Evolutionary conservation across 2,329 filamentous ascomycete genomes (phyloP), one percentile per base, ranked within the genome.

Genomic region (Neofusicoccum sp.): DNA sequence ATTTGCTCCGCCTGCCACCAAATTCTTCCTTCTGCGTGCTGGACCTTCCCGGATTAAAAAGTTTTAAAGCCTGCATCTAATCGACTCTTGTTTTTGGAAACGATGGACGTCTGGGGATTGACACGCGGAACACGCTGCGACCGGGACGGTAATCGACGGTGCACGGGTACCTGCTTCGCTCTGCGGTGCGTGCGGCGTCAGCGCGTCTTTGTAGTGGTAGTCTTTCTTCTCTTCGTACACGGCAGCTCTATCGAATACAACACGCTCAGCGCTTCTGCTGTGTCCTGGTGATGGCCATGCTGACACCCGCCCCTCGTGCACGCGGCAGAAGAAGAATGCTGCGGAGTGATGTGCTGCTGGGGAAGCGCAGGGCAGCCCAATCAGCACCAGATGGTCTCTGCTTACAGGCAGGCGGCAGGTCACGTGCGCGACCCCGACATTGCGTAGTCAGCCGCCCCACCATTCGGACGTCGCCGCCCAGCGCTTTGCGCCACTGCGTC

Each of bases 391-490:
- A 39, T 29, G 43, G 47, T 52, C 28, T 4, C 29, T 9, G 59
- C 59, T 54, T 47, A 62, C 59, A 37, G 48, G 6, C 47, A 44
- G 22, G 22, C 22, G 22, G 22, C 22, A 22, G 22, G n/a, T 62
- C 59, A 62, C 48, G 59, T 62, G 59, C n/a, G 31, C 2, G 34
- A 22, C 41, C 41, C 41, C 41, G 31, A 16, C 33, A 22, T 22
- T n/a, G 37, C 36, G 48, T 34, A 29, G 56, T 33, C 56, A 22
- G 44, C 43, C n/a, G 29, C 52, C 61, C 61, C 61, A 58, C 61
- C 52, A 39, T 63, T 63, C 61, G 61, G 61, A 47, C 52, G n/a
- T 63, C 61, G 61, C 61, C 61, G 61, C 61, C n/a, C 59, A 62
- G 59, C 59, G 59, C 59, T 29, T 47, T 44, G 44, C 5, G 36